A percentile compares a stretch with the other conserved stretches of the same genome.
These are phyloP conservation scores for Trichosporon sp. DNA, from an alignment of 1,284 basidiomycete species.

Conservation along the genomic window DNA sequence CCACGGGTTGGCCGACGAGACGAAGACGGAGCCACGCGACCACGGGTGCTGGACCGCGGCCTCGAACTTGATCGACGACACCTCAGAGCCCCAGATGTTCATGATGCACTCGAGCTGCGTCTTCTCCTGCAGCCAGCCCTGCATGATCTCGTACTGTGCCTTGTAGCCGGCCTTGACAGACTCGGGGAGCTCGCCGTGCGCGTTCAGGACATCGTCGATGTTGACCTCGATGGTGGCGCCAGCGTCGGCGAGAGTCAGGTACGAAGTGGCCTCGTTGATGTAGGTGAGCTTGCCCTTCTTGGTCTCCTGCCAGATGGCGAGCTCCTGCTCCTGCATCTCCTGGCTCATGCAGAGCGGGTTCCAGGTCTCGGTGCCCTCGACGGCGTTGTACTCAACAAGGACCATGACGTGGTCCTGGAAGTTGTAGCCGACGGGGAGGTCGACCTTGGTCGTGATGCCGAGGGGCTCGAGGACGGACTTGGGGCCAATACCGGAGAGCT, in stretches of 20 bases:
- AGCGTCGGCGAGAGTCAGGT: constrained; percentile 38
- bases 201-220: constrained; percentile 60
- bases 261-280: constrained; percentile 49
- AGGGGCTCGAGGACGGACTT: constrained; percentile 10
- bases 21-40: constrained; percentile 50
- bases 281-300: constrained; percentile 44
- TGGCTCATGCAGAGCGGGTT: constrained; percentile 30
- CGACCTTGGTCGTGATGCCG: constrained; percentile 16
- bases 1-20: constrained; percentile 58
- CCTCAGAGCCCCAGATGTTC: constrained; percentile 33
- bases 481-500: constrained; percentile 22
- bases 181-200: constrained; percentile 36
- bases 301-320: constrained; percentile 29
- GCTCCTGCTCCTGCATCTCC: constrained; percentile 23
- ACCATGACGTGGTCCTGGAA: constrained; percentile 28
- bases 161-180: constrained; percentile 37
- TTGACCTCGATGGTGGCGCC: constrained; percentile 61
- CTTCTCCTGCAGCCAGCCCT: constrained; percentile 31
- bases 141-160: constrained; percentile 39
- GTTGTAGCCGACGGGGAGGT: constrained; percentile 16
- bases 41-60: constrained; percentile 48
- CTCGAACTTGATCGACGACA: constrained; percentile 25
- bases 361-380: constrained; percentile 34
- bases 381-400: constrained; percentile 36
- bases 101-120: constrained; percentile 47